A percentile compares a stretch with the other conserved stretches of the same genome.
Evolutionary conservation across 805 yeast genomes (phyloP).

Genomic region (Metschnikowia koreensis): DNA sequence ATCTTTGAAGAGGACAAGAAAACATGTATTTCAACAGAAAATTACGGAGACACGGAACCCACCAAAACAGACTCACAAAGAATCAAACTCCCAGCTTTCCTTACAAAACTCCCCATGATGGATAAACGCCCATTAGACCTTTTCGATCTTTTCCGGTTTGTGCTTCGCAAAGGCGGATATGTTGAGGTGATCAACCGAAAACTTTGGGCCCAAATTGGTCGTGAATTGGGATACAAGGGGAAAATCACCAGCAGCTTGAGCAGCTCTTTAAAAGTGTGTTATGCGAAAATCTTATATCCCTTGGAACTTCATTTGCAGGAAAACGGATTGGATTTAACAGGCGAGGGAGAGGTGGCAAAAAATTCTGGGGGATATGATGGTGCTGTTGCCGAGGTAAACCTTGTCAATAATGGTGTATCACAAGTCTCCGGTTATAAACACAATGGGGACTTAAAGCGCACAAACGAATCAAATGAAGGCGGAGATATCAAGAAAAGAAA

Average conservation of each 20-base stretch:
- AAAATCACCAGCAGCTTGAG: slow-evolving; percentile 69
- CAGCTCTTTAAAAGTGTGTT: slow-evolving; percentile 61
- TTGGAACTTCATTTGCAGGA: slow-evolving; percentile 25
- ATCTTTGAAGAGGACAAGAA: too few relatives aligned
- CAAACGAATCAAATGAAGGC: neutral
- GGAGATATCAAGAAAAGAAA: slow-evolving; percentile 9
- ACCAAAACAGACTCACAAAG: neutral
- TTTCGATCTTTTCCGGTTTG: slow-evolving; percentile 55
- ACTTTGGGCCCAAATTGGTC: slow-evolving; percentile 80
- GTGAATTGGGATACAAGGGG: slow-evolving; percentile 76
- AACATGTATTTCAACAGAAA: too few relatives aligned
- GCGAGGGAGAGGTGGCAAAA: neutral
- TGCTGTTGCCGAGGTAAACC: neutral
- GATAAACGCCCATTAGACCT: slow-evolving; percentile 67
- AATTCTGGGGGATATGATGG: neutral
- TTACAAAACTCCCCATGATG: slow-evolving; percentile 56
- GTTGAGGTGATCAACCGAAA: slow-evolving; percentile 60
- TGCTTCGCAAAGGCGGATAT: slow-evolving; percentile 65
- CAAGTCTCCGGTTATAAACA: neutral
- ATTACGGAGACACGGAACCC: too few relatives aligned
- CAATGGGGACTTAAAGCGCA: neutral
- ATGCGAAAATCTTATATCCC: slow-evolving; percentile 42
- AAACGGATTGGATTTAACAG: slow-evolving; percentile 3
- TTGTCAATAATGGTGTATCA: neutral
- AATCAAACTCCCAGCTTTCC: slow-evolving; percentile 22